Evolutionary conservation across 2,329 filamentous ascomycete species (phyloP).

Genomic region (Calonectria ilicicola): DNA sequence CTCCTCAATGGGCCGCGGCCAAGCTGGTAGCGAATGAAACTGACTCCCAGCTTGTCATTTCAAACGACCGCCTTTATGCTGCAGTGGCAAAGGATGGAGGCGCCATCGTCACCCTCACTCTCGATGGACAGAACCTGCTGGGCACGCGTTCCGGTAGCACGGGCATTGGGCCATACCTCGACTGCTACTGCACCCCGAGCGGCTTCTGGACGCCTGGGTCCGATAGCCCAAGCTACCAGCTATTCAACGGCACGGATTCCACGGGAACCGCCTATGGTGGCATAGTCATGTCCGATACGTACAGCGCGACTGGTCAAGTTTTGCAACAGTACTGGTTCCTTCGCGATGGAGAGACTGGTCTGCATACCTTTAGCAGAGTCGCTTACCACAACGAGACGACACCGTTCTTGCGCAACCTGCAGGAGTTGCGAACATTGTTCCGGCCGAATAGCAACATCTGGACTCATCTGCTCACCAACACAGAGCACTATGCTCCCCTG

Average conservation of each 20-base stretch:
- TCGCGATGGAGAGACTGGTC: slow-evolving; percentile 70
- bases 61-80: slow-evolving; percentile 53
- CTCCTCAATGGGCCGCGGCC: slow-evolving; percentile 38
- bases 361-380: slow-evolving; percentile 71
- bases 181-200: slow-evolving; percentile 71
- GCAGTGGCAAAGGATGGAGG: slow-evolving; percentile 52
- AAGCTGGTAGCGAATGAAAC: slow-evolving; percentile 50
- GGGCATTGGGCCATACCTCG: slow-evolving; percentile 69
- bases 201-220: slow-evolving; percentile 71
- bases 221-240: slow-evolving; percentile 57
- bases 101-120: slow-evolving; percentile 49
- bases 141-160: slow-evolving; percentile 51
- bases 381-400: slow-evolving; percentile 69
- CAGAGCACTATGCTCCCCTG: slow-evolving; percentile 63
- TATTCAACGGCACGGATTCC: slow-evolving; percentile 59
- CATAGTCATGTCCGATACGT: slow-evolving; percentile 70
- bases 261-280: slow-evolving; percentile 67
- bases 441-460: slow-evolving; percentile 69
- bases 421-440: slow-evolving; percentile 72
- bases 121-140: slow-evolving; percentile 62
- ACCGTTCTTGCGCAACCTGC: slow-evolving; percentile 68
- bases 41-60: slow-evolving; percentile 48
- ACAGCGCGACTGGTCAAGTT: slow-evolving; percentile 67
- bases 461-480: slow-evolving; percentile 72
- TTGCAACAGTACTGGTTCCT: slow-evolving; percentile 76